Evolutionary conservation across 208 protist genomes (phyloP), one percentile per base, ranked within the genome.

Genomic region (Leishmania major): DNA sequence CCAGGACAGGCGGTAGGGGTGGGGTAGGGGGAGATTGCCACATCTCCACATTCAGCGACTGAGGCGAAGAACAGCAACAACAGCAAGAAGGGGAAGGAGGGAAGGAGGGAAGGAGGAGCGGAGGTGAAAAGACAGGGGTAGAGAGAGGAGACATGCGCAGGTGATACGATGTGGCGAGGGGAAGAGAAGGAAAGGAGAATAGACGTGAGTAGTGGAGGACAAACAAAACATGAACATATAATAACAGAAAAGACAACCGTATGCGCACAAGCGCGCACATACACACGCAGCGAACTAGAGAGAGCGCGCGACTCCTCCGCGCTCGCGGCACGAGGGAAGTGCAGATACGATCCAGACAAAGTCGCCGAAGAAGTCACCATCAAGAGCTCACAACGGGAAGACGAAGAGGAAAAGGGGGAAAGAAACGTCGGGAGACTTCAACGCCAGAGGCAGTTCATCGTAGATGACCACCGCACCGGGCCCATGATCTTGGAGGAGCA

Each of bases 401-500:
- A 55, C 4, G 71, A 28, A 47, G n/a, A 64, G 22, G n/a, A 75
- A 60, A 80, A 70, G n/a, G 79, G 10, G 35, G 35, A 25, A 62
- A 17, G n/a, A 59, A 11, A 13, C 51, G 28, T 35, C 0, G 31
- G 49, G 35, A 25, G 31, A 40, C 31, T 35, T 90, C 78, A 96
- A n/a, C 89, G 88, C 92, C 92, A 96, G 40, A 94, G 64, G 64
- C 87, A 92, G 60, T 90, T 88, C 53, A 94, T 88, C 28, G 85
- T 82, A 35, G 88, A 79, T 25, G 92, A 94, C 91, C 92, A 96
- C 47, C 88, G 92, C 51, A 88, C 84, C 35, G 92, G 91, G 1
- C 89, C 88, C 87, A 96, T 89, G 53, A 96, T 88, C 77, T 90
- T 92, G 17, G 92, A 96, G 35, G 80, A 76, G 75, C 87, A 87